Evolutionary conservation across 1,284 basidiomycete genomes (phyloP).

Genomic region (Schizophyllum commune): DNA sequence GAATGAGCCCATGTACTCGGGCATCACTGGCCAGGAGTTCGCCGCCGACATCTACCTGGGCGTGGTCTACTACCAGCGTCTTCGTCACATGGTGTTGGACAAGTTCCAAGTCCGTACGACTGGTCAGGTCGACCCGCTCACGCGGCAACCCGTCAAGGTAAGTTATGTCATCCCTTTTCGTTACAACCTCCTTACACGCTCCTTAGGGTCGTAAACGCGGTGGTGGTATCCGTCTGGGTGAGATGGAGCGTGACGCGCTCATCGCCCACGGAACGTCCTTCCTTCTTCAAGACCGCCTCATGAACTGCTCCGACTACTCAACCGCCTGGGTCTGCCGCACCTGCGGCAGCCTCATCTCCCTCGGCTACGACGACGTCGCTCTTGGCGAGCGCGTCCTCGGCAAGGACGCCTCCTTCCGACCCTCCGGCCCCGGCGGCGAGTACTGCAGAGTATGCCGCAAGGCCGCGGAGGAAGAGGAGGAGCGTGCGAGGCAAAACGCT

Average conservation of each 20-base stretch:
- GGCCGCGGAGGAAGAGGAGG: conserved; percentile 55
- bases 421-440: conserved; percentile 71
- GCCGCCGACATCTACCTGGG: conserved; percentile 98
- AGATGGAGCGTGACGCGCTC: conserved; percentile 99
- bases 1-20: conserved; percentile 99
- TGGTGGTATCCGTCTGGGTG: conserved; percentile 98
- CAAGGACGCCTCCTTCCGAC: conserved; percentile 36
- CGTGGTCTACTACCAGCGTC: conserved; percentile 96
- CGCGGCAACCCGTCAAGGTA: conserved; percentile 96
- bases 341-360: conserved; percentile 91
- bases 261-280: conserved; percentile 98
- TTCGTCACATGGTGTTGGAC: conserved; percentile 99
- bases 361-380: conserved; percentile 86
- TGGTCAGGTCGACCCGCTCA: conserved; percentile 92
- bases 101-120: conserved; percentile 99
- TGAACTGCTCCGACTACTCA: conserved; percentile 99
- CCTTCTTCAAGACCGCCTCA: conserved; percentile 94
- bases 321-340: conserved; percentile 97
- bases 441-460: conserved; percentile 89
- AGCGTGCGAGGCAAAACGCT: conserved; percentile 45
- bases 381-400: conserved; percentile 57
- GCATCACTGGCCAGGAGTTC: conserved; percentile 98
- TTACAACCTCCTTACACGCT: conserved; percentile 3
- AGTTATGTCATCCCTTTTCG: conserved; percentile 15
- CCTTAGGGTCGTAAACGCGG: conserved; percentile 91